These are phyloP conservation scores for Fusarium armeniacum DNA, from an alignment of 2,329 filamentous ascomycete genomes.

Conservation along the genomic window DNA sequence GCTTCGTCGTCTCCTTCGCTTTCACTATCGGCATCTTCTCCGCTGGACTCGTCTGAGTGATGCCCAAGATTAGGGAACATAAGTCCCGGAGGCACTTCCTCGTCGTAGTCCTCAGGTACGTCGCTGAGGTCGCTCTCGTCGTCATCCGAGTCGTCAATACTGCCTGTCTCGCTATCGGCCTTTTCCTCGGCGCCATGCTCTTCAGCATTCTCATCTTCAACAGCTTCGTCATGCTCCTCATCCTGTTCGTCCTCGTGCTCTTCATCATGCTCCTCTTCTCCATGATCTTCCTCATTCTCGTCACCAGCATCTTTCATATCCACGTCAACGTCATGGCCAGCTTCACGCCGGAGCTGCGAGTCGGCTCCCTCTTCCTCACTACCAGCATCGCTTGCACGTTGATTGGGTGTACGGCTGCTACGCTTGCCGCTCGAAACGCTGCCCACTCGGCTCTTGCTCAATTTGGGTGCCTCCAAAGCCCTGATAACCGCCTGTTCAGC, in stretches of 20 bases:
- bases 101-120: conserved; percentile 70
- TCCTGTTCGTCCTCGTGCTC: conserved; percentile 51
- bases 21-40: conserved; percentile 56
- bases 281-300: conserved; percentile 51
- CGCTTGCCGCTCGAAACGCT: conserved; percentile 66
- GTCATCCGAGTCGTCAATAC: conserved; percentile 74
- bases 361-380: conserved; percentile 61
- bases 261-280: conserved; percentile 45
- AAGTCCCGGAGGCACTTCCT: conserved; percentile 67
- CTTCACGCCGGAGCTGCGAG: conserved; percentile 56
- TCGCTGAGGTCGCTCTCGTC: conserved; percentile 79
- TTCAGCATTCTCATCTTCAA: conserved; percentile 51
- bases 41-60: conserved; percentile 52
- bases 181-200: conserved; percentile 57
- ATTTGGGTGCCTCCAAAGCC: conserved; percentile 64
- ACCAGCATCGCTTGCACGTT: conserved; percentile 54
- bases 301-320: conserved; percentile 61
- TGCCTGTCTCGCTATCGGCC: conserved; percentile 60
- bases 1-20: conserved; percentile 53
- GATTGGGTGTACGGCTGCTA: conserved; percentile 58
- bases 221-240: conserved; percentile 47
- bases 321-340: conserved; percentile 53
- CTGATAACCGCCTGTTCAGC: conserved; percentile 71
- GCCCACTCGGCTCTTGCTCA: conserved; percentile 64
- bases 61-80: conserved; percentile 65